A percentile compares a stretch with the other conserved stretches of the same genome.
These are phyloP conservation scores for Evernia prunastri DNA, from an alignment of 495 filamentous ascomycete species.

Conservation along the genomic window DNA sequence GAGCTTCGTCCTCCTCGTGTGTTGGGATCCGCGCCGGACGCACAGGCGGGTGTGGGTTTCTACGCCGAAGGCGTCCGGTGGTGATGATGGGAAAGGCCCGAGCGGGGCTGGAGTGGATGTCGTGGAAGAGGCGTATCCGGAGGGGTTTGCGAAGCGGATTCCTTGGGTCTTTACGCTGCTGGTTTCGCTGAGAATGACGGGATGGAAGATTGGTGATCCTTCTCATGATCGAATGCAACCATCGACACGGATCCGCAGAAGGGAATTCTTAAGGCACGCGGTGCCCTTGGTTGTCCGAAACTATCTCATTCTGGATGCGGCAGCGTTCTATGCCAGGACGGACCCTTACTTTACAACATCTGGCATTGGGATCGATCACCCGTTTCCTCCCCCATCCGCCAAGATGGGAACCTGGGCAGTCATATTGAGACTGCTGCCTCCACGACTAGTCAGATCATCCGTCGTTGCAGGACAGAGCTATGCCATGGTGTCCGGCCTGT, in stretches of 20 bases:
- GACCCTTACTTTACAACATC: slow-evolving; percentile 24
- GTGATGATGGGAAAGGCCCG: neutral
- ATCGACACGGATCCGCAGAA: neutral
- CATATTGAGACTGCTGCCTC: slow-evolving; percentile 15
- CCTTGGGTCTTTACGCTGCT: slow-evolving; percentile 24
- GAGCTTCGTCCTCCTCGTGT: slow-evolving; percentile 19
- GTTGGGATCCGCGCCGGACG: slow-evolving; percentile 14
- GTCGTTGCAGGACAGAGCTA: slow-evolving; percentile 23
- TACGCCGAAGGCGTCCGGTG: neutral
- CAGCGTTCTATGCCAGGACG: slow-evolving; percentile 13
- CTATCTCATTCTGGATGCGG: slow-evolving; percentile 19
- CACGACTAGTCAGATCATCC: slow-evolving; percentile 18
- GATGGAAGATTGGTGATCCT: slow-evolving; percentile 22
- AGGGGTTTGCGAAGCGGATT: slow-evolving; percentile 4
- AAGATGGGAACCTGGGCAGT: slow-evolving; percentile 2
- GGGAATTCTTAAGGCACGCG: slow-evolving; percentile 11
- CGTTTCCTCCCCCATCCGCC: slow-evolving; percentile 8
- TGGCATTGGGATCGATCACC: slow-evolving; percentile 10
- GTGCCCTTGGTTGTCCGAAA: neutral
- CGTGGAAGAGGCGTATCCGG: slow-evolving; percentile 25
- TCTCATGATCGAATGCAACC: slow-evolving; percentile 21
- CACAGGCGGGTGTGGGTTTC: slow-evolving; percentile 6
- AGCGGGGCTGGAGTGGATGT: neutral
- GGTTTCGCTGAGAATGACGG: slow-evolving; percentile 18
- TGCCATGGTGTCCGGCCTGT: slow-evolving; percentile 16